Evolutionary conservation across 2,329 filamentous ascomycete species (phyloP).

Genomic region (Xylariaceae sp.): DNA sequence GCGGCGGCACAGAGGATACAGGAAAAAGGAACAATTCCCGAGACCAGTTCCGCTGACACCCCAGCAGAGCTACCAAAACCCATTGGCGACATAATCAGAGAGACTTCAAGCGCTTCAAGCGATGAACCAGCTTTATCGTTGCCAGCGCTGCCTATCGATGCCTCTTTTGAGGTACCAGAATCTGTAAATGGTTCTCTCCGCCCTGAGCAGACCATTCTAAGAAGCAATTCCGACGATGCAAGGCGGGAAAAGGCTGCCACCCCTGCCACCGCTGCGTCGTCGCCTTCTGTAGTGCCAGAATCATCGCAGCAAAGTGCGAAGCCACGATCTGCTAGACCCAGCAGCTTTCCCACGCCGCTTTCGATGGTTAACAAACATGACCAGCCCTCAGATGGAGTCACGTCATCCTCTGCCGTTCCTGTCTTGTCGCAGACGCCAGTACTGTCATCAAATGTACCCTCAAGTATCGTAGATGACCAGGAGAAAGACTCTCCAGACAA

Average conservation of each 20-base stretch:
- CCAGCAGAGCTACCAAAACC: conserved; percentile 20
- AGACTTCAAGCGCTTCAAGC: conserved; percentile 19
- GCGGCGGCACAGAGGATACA: conserved; percentile 11
- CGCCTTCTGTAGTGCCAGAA: conserved; percentile 22
- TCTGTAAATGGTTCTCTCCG: conserved; percentile 1
- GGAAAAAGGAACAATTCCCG: conserved; percentile 29
- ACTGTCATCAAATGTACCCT: conserved; percentile 23
- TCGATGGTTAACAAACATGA: conserved; percentile 8
- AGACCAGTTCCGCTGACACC: conserved; percentile 28
- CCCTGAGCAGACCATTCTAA: not conserved
- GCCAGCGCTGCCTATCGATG: conserved; percentile 15
- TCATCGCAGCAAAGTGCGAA: conserved; percentile 21
- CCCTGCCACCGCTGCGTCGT: conserved; percentile 12
- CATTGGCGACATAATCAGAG: conserved; percentile 18
- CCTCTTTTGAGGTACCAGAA: conserved; percentile 9
- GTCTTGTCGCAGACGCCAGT: conserved; percentile 25
- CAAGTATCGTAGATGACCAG: conserved; percentile 21
- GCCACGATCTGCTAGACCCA: conserved; percentile 19
- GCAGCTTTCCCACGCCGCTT: conserved; percentile 18
- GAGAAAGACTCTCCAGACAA: conserved; percentile 3
- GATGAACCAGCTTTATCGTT: conserved; percentile 18
- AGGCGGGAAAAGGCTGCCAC: conserved; percentile 2
- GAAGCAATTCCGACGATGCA: no score
- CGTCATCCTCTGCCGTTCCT: conserved; percentile 25
- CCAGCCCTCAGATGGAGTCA: conserved; percentile 16